Evolutionary conservation across 768 basidiomycete species (phyloP).

Genomic region (Amanita exitialis): DNA sequence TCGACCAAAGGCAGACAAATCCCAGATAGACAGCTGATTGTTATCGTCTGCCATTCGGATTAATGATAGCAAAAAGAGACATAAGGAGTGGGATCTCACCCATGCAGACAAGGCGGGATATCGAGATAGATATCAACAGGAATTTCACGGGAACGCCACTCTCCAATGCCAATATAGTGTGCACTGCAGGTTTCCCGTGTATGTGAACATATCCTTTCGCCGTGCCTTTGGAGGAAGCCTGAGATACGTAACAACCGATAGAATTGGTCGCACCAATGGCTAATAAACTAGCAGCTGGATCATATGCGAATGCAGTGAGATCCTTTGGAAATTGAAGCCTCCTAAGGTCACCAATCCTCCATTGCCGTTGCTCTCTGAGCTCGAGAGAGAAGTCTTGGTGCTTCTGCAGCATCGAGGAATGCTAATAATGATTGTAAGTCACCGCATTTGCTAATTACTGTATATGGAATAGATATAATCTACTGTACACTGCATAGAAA

Average conservation of each 20-base stretch:
- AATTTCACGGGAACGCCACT: conserved; percentile 42
- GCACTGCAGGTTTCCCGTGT: conserved; percentile 61
- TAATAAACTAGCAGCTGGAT: conserved; percentile 52
- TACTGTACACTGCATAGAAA: conserved; percentile 16
- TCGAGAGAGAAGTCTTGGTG: conserved; percentile 48
- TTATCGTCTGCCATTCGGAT: conserved; percentile 30
- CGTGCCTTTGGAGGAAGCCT: conserved; percentile 38
- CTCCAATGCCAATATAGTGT: conserved; percentile 35
- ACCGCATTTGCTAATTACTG: neutral
- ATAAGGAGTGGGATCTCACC: conserved; percentile 28
- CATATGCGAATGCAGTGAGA: conserved; percentile 42
- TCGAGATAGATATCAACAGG: conserved; percentile 47
- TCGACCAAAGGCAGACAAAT: conserved; percentile 38
- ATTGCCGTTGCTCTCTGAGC: conserved; percentile 44
- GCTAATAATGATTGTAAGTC: neutral
- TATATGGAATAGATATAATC: conserved; percentile 2
- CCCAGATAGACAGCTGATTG: conserved; percentile 51
- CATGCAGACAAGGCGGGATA: conserved; percentile 48
- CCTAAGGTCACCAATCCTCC: conserved; percentile 42
- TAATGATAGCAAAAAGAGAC: conserved; percentile 1
- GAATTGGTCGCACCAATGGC: conserved; percentile 36
- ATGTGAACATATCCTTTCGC: conserved; percentile 51
- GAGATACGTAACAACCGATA: conserved; percentile 2
- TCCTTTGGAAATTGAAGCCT: conserved; percentile 40
- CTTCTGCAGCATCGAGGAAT: conserved; percentile 29